Evolutionary conservation across 805 yeast species (phyloP).

Genomic region (Saturnispora sanitii): DNA sequence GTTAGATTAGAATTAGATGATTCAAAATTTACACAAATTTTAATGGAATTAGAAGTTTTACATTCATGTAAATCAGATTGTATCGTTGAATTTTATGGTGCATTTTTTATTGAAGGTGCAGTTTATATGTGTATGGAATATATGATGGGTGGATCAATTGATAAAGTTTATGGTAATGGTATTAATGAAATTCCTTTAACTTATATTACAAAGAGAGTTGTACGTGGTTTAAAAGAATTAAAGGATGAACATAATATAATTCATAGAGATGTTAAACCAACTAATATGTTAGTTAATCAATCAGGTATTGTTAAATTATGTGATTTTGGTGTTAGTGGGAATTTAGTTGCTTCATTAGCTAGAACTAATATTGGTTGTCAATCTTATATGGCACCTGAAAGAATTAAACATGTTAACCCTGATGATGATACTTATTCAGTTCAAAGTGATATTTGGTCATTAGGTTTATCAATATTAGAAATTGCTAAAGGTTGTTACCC

Average conservation of each 20-base stretch:
- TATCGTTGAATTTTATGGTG: constrained; percentile 95
- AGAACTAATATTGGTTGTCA: constrained; percentile 96
- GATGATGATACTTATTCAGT: constrained; percentile 80
- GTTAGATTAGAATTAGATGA: constrained; percentile 90
- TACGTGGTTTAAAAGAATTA: constrained; percentile 69
- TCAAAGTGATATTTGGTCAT: constrained; percentile 92
- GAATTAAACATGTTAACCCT: constrained; percentile 67
- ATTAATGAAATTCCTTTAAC: constrained; percentile 75
- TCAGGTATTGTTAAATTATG: constrained; percentile 83
- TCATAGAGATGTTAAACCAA: constrained; percentile 95
- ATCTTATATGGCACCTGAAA: constrained; percentile 97
- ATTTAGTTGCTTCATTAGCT: constrained; percentile 88
- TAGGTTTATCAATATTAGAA: constrained; percentile 80
- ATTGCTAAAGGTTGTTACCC: constrained; percentile 89
- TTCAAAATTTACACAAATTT: constrained; percentile 82
- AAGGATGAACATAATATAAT: constrained; percentile 88
- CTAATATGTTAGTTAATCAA: constrained; percentile 72
- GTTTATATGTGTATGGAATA: constrained; percentile 97
- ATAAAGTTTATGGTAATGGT: constrained; percentile 69
- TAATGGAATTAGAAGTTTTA: constrained; percentile 91
- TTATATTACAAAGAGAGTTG: constrained; percentile 67
- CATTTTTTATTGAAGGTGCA: constrained; percentile 94
- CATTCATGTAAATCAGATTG: constrained; percentile 86
- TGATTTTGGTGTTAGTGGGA: constrained; percentile 95
- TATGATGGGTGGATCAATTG: constrained; percentile 95